Conservation (phyloP, 116 monocot genomes). For the Zostera marina region DNA sequence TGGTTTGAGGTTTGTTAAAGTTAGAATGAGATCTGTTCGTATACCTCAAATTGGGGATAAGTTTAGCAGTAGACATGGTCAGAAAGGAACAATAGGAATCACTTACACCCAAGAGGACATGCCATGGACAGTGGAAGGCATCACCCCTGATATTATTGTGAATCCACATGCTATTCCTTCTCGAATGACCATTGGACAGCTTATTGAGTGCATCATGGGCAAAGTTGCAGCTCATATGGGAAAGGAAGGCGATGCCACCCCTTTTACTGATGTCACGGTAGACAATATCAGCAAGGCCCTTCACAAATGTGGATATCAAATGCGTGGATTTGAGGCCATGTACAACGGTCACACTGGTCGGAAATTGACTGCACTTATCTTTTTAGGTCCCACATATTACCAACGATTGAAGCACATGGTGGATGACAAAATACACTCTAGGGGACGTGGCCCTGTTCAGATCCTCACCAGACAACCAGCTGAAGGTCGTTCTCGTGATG, state of each 20-base stretch:
- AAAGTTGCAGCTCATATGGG: constrained; percentile 99
- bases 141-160: constrained; percentile 98
- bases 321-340: constrained; percentile 99
- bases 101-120: constrained; percentile 99
- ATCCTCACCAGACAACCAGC: constrained; percentile 96
- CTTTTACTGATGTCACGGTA: constrained; percentile 97
- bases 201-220: constrained; percentile 99
- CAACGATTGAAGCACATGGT: constrained; percentile 99
- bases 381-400: constrained; percentile 96
- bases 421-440: constrained; percentile 97
- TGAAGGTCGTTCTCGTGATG: constrained; percentile 91
- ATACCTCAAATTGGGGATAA: constrained; percentile 99
- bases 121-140: constrained; percentile 99
- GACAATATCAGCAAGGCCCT: constrained; percentile 98
- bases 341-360: constrained; percentile 98
- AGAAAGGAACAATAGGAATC: constrained; percentile 99
- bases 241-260: constrained; percentile 98
- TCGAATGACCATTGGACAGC: constrained; percentile 99
- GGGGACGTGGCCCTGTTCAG: constrained; percentile 97
- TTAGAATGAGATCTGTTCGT: constrained; percentile 89
- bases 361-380: constrained; percentile 86
- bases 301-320: constrained; percentile 97
- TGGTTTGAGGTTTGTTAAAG: constrained; percentile 98
- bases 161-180: constrained; percentile 99
- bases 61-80: constrained; percentile 97